A percentile compares a stretch with the other conserved stretches of the same genome.
These are phyloP conservation scores for Microsporum canis DNA, from an alignment of 2,329 filamentous ascomycete species.

Conservation along the genomic window DNA sequence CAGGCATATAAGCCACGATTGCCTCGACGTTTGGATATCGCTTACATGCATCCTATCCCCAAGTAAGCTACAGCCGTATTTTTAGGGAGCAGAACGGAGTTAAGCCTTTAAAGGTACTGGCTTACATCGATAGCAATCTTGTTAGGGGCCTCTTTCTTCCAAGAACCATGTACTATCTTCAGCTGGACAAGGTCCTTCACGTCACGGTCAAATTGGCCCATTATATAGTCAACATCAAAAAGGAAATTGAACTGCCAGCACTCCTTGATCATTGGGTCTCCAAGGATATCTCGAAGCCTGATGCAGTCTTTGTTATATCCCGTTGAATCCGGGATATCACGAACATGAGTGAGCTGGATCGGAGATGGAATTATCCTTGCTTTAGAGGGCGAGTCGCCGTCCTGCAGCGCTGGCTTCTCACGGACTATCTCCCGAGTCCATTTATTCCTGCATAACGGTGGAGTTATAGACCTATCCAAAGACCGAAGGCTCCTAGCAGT, in stretches of 20 bases:
- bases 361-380: conserved; percentile 45
- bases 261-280: conserved; percentile 59
- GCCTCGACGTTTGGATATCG: conserved; percentile 57
- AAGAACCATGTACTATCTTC: conserved; percentile 53
- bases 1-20: conserved; percentile 65
- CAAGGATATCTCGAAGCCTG: conserved; percentile 55
- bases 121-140: conserved; percentile 48
- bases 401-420: neutral
- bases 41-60: conserved; percentile 46
- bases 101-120: neutral
- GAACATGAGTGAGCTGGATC: conserved; percentile 59
- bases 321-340: conserved; percentile 45
- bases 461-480: conserved; percentile 23
- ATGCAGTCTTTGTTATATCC: conserved; percentile 55
- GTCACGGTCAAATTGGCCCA: conserved; percentile 49
- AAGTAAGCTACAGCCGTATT: neutral
- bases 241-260: conserved; percentile 49
- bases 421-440: neutral
- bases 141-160: conserved; percentile 55
- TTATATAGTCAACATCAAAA: conserved; percentile 49
- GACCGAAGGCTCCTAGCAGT: conserved; percentile 16
- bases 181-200: conserved; percentile 42
- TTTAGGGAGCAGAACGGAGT: neutral
- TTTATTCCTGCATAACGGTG: conserved; percentile 15
- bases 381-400: neutral